Evolutionary conservation across 2,329 filamentous ascomycete genomes (phyloP).

Genomic region (Orbilia quercus): DNA sequence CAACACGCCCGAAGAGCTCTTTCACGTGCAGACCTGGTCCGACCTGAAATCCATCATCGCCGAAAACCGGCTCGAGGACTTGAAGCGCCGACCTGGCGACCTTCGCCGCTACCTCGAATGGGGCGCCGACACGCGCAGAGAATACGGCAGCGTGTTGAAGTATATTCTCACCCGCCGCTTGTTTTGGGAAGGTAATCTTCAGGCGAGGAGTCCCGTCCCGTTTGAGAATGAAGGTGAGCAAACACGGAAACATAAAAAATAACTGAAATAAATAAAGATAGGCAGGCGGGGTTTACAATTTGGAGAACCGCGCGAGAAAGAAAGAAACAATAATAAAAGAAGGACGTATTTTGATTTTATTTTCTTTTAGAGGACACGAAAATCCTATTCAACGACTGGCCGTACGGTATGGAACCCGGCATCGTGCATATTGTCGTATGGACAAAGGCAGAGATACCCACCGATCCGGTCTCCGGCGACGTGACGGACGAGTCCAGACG

Average conservation of each 20-base stretch:
- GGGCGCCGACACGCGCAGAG: conserved; percentile 71
- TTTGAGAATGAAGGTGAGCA: conserved; percentile 64
- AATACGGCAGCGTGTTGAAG: conserved; percentile 80
- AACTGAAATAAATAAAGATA: no score
- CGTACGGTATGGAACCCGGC: conserved; percentile 77
- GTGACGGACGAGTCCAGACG: conserved; percentile 73
- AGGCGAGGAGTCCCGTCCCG: conserved; percentile 62
- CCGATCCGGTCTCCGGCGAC: conserved; percentile 72
- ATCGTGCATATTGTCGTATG: conserved; percentile 83
- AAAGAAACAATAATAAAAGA: background rate
- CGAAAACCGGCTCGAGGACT: conserved; percentile 71
- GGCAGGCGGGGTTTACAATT: no score
- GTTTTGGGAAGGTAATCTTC: conserved; percentile 70
- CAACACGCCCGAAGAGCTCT: conserved; percentile 70
- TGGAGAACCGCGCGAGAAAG: background rate
- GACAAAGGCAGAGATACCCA: conserved; percentile 85
- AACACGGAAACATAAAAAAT: conserved; percentile 1
- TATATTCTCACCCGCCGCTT: conserved; percentile 79
- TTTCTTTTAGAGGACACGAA: conserved; percentile 65
- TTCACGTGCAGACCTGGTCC: conserved; percentile 74
- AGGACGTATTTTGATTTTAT: no score
- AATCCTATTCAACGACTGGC: conserved; percentile 91
- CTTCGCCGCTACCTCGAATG: conserved; percentile 81
- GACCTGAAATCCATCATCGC: conserved; percentile 73
- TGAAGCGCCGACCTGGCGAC: conserved; percentile 80